These are phyloP conservation scores for Xylogone sp. DNA, from an alignment of 2,329 filamentous ascomycete species.

Conservation along the genomic window DNA sequence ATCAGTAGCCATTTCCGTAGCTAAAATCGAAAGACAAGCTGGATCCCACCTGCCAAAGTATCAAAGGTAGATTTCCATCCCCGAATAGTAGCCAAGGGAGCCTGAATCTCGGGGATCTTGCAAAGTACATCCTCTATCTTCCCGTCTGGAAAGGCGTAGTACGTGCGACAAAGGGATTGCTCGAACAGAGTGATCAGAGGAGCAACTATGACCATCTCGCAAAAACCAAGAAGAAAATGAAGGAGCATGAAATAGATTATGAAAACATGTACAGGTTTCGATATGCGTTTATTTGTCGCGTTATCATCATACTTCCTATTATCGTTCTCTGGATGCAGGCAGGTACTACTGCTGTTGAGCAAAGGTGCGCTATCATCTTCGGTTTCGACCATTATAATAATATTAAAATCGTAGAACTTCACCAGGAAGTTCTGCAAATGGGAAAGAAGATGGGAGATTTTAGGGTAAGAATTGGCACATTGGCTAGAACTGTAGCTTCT, in stretches of 20 bases:
- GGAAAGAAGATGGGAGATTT: no score
- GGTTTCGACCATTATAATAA: neutral
- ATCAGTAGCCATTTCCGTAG: neutral
- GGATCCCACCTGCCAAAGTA: conserved; percentile 22
- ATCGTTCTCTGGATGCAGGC: neutral
- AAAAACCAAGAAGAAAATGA: conserved; percentile 27
- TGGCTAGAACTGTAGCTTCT: no score
- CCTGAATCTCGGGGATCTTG: conserved; percentile 24
- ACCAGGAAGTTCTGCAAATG: no score
- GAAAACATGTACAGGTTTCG: neutral
- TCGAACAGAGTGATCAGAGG: conserved; percentile 26
- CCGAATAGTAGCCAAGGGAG: conserved; percentile 22
- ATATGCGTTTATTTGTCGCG: neutral
- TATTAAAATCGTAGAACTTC: neutral
- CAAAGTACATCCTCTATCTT: conserved; percentile 18
- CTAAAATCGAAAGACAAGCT: neutral
- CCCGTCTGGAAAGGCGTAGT: conserved; percentile 19
- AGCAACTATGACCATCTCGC: conserved; percentile 25
- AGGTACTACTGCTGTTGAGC: neutral
- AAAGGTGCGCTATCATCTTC: neutral
- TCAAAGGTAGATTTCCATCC: conserved; percentile 27
- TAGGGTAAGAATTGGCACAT: no score
- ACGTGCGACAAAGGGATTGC: conserved; percentile 20
- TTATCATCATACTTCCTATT: neutral
- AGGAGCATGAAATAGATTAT: conserved; percentile 24